Conservation (phyloP, 2,329 filamentous ascomycete genomes). For the Dactylella cylindrospora region DNA sequence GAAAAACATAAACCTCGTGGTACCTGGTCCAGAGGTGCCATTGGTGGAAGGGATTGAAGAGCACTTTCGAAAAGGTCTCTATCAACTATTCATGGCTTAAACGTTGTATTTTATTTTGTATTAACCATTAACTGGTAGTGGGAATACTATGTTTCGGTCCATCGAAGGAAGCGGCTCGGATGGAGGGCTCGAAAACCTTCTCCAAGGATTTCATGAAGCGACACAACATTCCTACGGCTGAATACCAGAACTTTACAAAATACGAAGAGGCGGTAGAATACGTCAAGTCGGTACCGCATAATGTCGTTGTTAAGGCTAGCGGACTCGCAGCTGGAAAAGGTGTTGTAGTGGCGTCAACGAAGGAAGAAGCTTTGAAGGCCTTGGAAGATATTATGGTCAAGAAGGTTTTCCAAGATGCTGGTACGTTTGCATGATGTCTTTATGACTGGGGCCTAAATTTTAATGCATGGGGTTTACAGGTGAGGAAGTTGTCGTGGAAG, state of each 20-base stretch:
- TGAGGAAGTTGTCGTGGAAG: constrained; percentile 90
- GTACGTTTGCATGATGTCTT: too few relatives aligned
- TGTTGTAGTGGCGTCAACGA: constrained; percentile 80
- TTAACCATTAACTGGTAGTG: constrained; percentile 52
- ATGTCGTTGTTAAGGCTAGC: constrained; percentile 89
- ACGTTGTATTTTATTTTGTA: constrained; percentile 22
- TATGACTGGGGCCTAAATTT: too few relatives aligned
- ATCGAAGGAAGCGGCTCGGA: constrained; percentile 75
- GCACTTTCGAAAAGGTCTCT: constrained; percentile 67
- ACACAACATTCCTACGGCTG: constrained; percentile 84
- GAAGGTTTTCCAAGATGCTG: constrained; percentile 80
- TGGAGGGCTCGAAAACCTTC: constrained; percentile 97
- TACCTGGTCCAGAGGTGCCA: constrained; percentile 91
- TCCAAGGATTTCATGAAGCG: constrained; percentile 97
- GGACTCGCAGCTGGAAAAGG: constrained; percentile 94
- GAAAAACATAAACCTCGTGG: constrained; percentile 75
- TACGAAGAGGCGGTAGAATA: constrained; percentile 73
- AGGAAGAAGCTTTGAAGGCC: constrained; percentile 77
- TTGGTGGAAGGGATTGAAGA: constrained; percentile 86
- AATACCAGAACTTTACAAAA: constrained; percentile 82
- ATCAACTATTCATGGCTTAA: constrained; percentile 30
- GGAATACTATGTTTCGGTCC: constrained; percentile 85
- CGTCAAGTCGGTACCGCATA: constrained; percentile 68
- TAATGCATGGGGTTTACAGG: constrained; percentile 53
- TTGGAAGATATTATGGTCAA: constrained; percentile 88